phyloP scores from a whole-genome alignment of 805 yeast genomes.

The Candida multigemmis region DNA sequence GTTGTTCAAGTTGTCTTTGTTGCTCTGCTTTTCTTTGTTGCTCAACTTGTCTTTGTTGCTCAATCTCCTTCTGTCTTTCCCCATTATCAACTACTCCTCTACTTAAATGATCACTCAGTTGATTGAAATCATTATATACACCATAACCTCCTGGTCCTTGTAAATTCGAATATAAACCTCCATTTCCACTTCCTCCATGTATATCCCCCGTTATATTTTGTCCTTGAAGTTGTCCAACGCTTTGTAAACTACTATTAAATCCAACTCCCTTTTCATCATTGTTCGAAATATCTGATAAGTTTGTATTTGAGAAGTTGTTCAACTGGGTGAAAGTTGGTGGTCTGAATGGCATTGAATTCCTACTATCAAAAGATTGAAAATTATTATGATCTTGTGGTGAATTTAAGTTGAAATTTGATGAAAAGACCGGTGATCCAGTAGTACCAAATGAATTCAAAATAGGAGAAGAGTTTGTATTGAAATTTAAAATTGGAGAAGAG shows the following conservation, averaged over 20 bases:
- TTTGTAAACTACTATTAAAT: conserved; percentile 4
- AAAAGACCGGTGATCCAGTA: conserved; percentile 1
- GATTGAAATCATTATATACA: conserved; percentile 3
- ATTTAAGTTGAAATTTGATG: not conserved
- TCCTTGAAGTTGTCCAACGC: conserved; percentile 10
- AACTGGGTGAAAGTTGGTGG: conserved; percentile 36
- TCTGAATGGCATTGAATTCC: conserved; percentile 18
- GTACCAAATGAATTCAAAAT: conserved; percentile 5
- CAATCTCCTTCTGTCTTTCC: conserved; percentile 5
- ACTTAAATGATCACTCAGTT: too few relatives aligned
- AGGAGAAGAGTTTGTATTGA: conserved; percentile 4
- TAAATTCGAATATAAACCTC: conserved; percentile 2
- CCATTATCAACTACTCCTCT: too few relatives aligned
- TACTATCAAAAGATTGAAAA: conserved; percentile 29
- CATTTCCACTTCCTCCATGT: conserved; percentile 1
- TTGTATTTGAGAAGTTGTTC: conserved; percentile 29
- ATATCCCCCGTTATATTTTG: not conserved
- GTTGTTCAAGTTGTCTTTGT: conserved; percentile 4
- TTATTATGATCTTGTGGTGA: conserved; percentile 6
- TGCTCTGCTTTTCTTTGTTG: conserved; percentile 4
- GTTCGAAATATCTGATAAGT: conserved; percentile 24
- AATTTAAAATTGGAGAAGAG: conserved; percentile 13
- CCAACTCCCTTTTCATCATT: conserved; percentile 1
- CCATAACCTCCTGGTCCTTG: conserved; percentile 1
- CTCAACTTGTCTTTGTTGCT: conserved; percentile 4